phyloP scores from a whole-genome alignment of 164 flowering plant species.

The Vitis labrusca region DNA sequence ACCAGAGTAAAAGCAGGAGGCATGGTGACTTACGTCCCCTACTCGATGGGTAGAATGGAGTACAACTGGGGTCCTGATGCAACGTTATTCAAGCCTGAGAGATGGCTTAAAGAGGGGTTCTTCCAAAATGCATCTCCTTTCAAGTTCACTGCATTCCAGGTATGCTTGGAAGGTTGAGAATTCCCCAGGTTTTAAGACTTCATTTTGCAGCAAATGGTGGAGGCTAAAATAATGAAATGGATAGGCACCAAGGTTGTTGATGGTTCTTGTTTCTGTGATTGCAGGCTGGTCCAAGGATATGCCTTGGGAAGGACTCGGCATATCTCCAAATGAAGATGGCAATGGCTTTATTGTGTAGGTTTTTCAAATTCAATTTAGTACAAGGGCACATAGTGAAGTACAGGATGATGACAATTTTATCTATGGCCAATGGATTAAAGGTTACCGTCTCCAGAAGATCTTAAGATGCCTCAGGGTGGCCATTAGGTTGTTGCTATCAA shows the following conservation, averaged over 20 bases:
- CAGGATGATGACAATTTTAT: conserved; percentile 88
- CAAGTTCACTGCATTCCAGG: conserved; percentile 97
- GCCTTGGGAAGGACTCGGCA: conserved; percentile 95
- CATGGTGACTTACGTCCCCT: conserved; percentile 94
- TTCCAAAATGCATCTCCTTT: conserved; percentile 82
- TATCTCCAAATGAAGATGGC: conserved; percentile 98
- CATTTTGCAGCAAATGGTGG: too few relatives aligned
- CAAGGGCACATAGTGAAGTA: conserved; percentile 67
- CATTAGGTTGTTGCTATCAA: too few relatives aligned
- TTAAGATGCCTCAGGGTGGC: conserved; percentile 8
- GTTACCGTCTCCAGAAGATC: conserved; percentile 42
- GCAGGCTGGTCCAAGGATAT: conserved; percentile 96
- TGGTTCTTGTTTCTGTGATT: conserved; percentile 8
- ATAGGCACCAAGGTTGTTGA: not conserved
- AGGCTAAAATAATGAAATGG: too few relatives aligned
- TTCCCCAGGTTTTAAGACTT: not conserved
- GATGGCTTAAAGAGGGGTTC: conserved; percentile 86
- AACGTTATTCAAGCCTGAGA: conserved; percentile 68
- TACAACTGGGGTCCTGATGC: conserved; percentile 94
- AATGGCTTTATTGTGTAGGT: conserved; percentile 77
- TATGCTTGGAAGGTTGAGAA: conserved; percentile 3
- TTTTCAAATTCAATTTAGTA: conserved; percentile 60
- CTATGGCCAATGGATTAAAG: conserved; percentile 82
- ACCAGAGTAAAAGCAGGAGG: conserved; percentile 84
- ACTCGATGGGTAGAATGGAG: conserved; percentile 96